A percentile compares a stretch with the other conserved stretches of the same genome.
These are phyloP conservation scores for Microthlaspi erraticum DNA, from an alignment of 345 rosid genomes.

Conservation along the genomic window DNA sequence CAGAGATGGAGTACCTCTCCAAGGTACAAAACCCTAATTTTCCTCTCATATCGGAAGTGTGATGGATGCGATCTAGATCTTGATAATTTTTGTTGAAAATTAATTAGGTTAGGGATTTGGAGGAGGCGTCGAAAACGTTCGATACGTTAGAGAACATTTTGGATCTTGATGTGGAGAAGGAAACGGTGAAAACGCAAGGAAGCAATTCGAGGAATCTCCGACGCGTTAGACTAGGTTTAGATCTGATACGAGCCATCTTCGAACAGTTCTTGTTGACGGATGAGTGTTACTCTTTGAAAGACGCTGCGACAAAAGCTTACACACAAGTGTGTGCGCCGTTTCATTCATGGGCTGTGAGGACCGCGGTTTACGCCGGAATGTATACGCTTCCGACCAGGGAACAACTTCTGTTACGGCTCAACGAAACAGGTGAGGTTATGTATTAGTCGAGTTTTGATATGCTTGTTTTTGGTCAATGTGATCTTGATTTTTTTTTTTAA, in stretches of 20 bases:
- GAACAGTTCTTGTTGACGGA: slow-evolving; percentile 61
- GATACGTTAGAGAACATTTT: slow-evolving; percentile 55
- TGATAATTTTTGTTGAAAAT: not conserved
- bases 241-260: slow-evolving; percentile 75
- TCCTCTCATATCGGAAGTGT: too few species aligned
- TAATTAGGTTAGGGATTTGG: slow-evolving; percentile 60
- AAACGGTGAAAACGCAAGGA: slow-evolving; percentile 65
- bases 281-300: slow-evolving; percentile 59
- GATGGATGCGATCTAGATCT: too few species aligned
- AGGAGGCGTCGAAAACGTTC: slow-evolving; percentile 63
- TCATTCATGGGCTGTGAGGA: slow-evolving; percentile 77
- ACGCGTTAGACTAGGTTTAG: slow-evolving; percentile 84
- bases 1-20: slow-evolving; percentile 73
- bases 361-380: slow-evolving; percentile 95
- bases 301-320: slow-evolving; percentile 82
- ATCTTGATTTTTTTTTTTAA: not conserved
- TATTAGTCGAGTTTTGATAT: not conserved
- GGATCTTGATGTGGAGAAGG: slow-evolving; percentile 60
- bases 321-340: slow-evolving; percentile 81
- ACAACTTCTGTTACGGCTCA: slow-evolving; percentile 68
- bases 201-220: slow-evolving; percentile 74
- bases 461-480: not conserved
- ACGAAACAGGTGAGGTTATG: slow-evolving; percentile 65
- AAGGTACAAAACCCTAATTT: slow-evolving; percentile 52
- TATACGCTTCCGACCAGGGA: slow-evolving; percentile 76